Base-by-base conservation (phyloP, 139 green algal genomes). In the Chlorokybus atmophyticus region DNA sequence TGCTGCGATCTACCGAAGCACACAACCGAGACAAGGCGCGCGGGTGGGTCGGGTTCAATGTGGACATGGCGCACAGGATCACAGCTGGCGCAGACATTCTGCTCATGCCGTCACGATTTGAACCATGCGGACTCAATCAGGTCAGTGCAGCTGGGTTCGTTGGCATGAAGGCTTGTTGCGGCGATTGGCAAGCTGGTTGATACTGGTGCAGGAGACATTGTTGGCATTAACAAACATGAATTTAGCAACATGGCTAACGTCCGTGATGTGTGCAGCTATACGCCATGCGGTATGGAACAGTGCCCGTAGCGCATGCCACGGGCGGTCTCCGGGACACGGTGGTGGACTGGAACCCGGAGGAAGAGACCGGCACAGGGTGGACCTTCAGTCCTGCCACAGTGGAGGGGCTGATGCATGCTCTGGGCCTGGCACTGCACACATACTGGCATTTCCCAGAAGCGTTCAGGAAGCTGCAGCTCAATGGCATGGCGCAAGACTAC, bases 21-120 rank as follows among this genome's bases (percentile, higher is more conserved):
- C 2, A 1, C 17, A 51, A 62, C 52, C 17, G 24, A n/a, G 57
- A 67, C 49, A 51, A 59, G 29, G 60, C 79, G 59, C 64, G 82
- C n/a, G 67, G 67, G 19, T 95, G 84, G 83, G 87, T 96, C 26
- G 89, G 87, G 29, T 96, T 95, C 73, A 82, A 50, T n/a, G 76
- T 86, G 10, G 64, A 78, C 55, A 87, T 92, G 76, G 82, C 86
- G 21, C 89, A 97, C 79, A 70, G 83, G 41, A 94, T 95, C 67
- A 94, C 82, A 0, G 86, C 82, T 14, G 80, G 66, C 5, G 75
- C 73, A 7, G 83, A 91, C 75, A 83, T 93, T 32, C 73, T 89
- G 64, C 63, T 87, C 19, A 85, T 84, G 66, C 81, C 70, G 52
- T 76, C 29, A n/a, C 55, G 57, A 28, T 78, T 73, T 57, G 59